Evolutionary conservation across 805 yeast species (phyloP).

Genomic region (Candida germanica): DNA sequence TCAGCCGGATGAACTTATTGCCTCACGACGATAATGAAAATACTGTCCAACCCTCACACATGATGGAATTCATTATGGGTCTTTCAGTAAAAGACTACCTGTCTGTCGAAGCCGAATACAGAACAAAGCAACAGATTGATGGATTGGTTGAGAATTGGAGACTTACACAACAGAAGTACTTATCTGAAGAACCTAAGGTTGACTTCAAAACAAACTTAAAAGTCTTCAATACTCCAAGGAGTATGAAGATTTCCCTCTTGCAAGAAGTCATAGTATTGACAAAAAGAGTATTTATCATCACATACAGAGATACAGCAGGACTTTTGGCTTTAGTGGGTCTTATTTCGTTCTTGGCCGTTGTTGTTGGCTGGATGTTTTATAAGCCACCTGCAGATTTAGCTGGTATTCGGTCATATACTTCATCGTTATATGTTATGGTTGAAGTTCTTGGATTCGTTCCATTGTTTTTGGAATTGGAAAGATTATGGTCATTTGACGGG

Average conservation of each 20-base stretch:
- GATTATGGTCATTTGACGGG: constrained; percentile 40
- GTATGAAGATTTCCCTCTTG: constrained; percentile 21
- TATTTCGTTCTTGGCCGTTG: constrained; percentile 48
- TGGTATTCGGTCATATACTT: constrained; percentile 60
- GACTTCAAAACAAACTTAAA: constrained; percentile 9
- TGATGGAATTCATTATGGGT: constrained; percentile 34
- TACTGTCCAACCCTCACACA: constrained; percentile 9
- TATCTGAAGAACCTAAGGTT: constrained; percentile 5
- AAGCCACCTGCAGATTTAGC: constrained; percentile 56
- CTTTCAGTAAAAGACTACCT: constrained; percentile 35
- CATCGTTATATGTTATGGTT: constrained; percentile 33
- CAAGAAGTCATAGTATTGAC: constrained; percentile 33
- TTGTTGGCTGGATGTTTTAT: constrained; percentile 76
- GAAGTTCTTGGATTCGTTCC: constrained; percentile 42
- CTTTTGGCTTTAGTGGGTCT: constrained; percentile 38
- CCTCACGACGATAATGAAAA: not conserved
- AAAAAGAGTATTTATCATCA: constrained; percentile 28
- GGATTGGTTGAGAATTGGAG: constrained; percentile 27
- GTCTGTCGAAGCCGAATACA: constrained; percentile 21
- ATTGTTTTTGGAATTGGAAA: constrained; percentile 35
- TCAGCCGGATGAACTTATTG: constrained; percentile 26
- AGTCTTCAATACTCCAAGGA: constrained; percentile 12
- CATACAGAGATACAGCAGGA: constrained; percentile 33
- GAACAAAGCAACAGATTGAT: constrained; percentile 22
- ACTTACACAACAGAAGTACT: not conserved